phyloP scores from a whole-genome alignment of 208 protist species.

The Leishmania amazonensis region DNA sequence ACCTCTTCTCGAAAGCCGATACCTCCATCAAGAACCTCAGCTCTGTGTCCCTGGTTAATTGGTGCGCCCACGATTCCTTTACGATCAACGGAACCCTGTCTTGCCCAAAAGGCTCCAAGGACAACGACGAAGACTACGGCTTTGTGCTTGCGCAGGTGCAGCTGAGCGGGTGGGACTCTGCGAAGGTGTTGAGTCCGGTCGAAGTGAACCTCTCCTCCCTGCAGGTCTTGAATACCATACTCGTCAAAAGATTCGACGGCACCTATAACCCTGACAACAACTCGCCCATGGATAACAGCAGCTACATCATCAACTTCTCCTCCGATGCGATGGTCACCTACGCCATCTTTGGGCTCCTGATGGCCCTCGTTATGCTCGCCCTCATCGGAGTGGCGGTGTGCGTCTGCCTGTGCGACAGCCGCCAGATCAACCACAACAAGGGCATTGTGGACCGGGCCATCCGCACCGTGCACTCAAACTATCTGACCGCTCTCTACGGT shows the following conservation, averaged over 20 bases:
- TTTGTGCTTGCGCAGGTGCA: constrained; percentile 21
- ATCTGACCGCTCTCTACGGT: not conserved
- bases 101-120: constrained; percentile 2
- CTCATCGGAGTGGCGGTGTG: constrained; percentile 16
- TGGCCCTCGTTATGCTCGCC: constrained; percentile 6
- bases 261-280: constrained; percentile 12
- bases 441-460: constrained; percentile 27
- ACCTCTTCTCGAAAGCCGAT: constrained; percentile 7
- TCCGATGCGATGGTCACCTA: constrained; percentile 9
- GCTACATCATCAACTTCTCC: constrained; percentile 10
- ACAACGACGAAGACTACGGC: constrained; percentile 6
- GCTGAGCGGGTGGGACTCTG: constrained; percentile 9
- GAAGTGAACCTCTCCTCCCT: constrained; percentile 4
- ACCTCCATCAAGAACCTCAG: constrained; percentile 9
- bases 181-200: not conserved
- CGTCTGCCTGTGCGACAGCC: constrained; percentile 18
- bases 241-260: constrained; percentile 2
- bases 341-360: constrained; percentile 24
- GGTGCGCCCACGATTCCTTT: constrained; percentile 7
- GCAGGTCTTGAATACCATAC: not conserved
- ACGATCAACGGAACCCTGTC: constrained; percentile 15
- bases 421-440: constrained; percentile 13
- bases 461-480: constrained; percentile 6
- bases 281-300: not conserved
- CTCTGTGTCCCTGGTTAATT: constrained; percentile 19